Base-by-base conservation (phyloP, 75 land plant species). In the Azolla pinnata region DNA sequence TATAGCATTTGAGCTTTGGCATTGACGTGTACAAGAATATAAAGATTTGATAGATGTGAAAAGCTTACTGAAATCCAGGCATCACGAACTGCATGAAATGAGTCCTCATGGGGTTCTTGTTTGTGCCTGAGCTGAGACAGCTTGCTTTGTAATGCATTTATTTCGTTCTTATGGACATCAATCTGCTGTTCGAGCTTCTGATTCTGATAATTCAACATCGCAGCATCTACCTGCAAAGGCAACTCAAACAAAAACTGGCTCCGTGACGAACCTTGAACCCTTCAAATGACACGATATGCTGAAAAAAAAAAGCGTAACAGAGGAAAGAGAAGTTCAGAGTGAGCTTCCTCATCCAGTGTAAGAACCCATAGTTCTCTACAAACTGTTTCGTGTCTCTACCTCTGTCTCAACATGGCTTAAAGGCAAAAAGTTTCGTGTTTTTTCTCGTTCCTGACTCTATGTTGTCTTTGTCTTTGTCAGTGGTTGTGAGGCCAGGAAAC, bases 141-240 rank as follows among this genome's bases (percentile, higher is more conserved):
- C 54, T 83, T 85, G 50, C 68, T 61, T 56, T 83, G 79, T 56
- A 83, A 69, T 29, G 77, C 73, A 59, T 53, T 21, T 56, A 67
- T 75, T 67, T 93, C 98, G 62, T 68, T 62, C 59, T 74, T 90
- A 34, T 88, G 95, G 29, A 69, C 81, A 59, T 93, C 96, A 45
- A 93, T 59, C 67, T 93, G 85, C 58, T 89, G 90, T 44, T 56
- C 56, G 55, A 93, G 82, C 75, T 85, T 85, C 34, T 88, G 96
- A 75, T 93, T 93, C 67, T 89, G 81, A 47, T 68, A 93, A 57
- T 86, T 82, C 25, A 93, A 85, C 50, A 93, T 83, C 50, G 62
- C 74, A 26, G 77, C 69, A 76, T 93, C 85, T 59, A 83, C 75
- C 98, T 93, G 75, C 50, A 67, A 40, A 44, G 27, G 0, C 12